Evolutionary conservation across 805 yeast genomes (phyloP).

Genomic region (Brettanomyces anomalus): DNA sequence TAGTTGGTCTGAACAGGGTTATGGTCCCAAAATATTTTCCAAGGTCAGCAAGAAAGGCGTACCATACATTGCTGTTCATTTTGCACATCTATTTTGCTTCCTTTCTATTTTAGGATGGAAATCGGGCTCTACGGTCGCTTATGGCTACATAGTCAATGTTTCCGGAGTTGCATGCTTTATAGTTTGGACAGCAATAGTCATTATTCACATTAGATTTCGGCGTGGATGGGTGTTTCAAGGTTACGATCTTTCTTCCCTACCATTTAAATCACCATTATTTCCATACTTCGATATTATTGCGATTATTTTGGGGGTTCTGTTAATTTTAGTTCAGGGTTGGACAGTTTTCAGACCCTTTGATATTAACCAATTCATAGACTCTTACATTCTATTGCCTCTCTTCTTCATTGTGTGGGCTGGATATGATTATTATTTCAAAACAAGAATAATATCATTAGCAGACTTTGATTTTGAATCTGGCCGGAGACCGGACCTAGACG

Average conservation of each 20-base stretch:
- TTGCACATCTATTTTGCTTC: conserved; percentile 44
- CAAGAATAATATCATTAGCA: conserved; percentile 25
- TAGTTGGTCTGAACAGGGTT: conserved; percentile 48
- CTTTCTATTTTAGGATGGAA: conserved; percentile 45
- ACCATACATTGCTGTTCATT: conserved; percentile 47
- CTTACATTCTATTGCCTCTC: conserved; percentile 52
- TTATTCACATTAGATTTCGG: conserved; percentile 43
- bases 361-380: conserved; percentile 46
- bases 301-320: conserved; percentile 47
- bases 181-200: conserved; percentile 51
- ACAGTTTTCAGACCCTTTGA: conserved; percentile 47
- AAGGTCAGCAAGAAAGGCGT: conserved; percentile 46
- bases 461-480: conserved; percentile 47
- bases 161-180: conserved; percentile 57
- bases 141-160: conserved; percentile 46
- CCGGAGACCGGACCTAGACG: conserved; percentile 29
- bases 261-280: conserved; percentile 29
- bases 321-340: conserved; percentile 67
- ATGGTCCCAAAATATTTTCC: conserved; percentile 49
- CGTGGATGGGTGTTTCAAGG: conserved; percentile 12
- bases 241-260: conserved; percentile 11
- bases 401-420: conserved; percentile 31
- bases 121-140: conserved; percentile 51
- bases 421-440: conserved; percentile 14
- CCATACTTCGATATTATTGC: conserved; percentile 38